phyloP scores from a whole-genome alignment of 306 rosid genomes.

The Dicorynia guianensis region DNA sequence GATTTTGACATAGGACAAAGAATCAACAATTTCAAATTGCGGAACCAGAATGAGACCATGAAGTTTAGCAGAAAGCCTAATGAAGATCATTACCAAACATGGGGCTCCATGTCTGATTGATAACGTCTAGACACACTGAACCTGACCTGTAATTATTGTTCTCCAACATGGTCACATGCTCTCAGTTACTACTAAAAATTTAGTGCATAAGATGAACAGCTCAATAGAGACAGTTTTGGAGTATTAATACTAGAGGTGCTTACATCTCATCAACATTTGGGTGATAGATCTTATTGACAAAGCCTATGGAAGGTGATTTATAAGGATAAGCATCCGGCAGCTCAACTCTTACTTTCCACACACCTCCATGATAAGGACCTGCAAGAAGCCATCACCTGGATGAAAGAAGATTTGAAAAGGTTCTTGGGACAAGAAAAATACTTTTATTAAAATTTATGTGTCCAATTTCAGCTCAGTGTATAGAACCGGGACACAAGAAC shows the following conservation, averaged over 20 bases:
- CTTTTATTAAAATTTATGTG: constrained; percentile 15
- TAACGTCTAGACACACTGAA: constrained; percentile 71
- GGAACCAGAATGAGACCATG: constrained; percentile 14
- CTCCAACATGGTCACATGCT: constrained; percentile 35
- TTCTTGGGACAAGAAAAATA: constrained; percentile 23
- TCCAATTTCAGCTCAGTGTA: constrained; percentile 23
- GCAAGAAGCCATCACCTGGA: constrained; percentile 46
- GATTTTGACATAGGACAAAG: constrained; percentile 26
- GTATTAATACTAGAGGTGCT: constrained; percentile 35
- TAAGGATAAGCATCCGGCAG: constrained; percentile 70
- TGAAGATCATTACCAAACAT: constrained; percentile 58
- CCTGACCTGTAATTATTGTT: constrained; percentile 58
- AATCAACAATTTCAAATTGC: constrained; percentile 11
- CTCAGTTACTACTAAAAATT: constrained; percentile 14
- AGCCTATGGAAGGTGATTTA: constrained; percentile 68
- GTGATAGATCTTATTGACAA: constrained; percentile 66
- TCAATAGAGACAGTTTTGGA: constrained; percentile 10
- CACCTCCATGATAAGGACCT: constrained; percentile 72
- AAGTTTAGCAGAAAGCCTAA: constrained; percentile 3
- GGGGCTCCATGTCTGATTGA: constrained; percentile 74
- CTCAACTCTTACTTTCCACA: constrained; percentile 68
- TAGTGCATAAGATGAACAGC: constrained; percentile 20
- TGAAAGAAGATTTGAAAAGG: constrained; percentile 31
- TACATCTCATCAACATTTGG: constrained; percentile 69
- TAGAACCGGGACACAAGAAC: constrained; percentile 41